Evolutionary conservation across 306 rosid genomes (phyloP), one percentile per base, ranked within the genome.

Genomic region (Morella rubra): DNA sequence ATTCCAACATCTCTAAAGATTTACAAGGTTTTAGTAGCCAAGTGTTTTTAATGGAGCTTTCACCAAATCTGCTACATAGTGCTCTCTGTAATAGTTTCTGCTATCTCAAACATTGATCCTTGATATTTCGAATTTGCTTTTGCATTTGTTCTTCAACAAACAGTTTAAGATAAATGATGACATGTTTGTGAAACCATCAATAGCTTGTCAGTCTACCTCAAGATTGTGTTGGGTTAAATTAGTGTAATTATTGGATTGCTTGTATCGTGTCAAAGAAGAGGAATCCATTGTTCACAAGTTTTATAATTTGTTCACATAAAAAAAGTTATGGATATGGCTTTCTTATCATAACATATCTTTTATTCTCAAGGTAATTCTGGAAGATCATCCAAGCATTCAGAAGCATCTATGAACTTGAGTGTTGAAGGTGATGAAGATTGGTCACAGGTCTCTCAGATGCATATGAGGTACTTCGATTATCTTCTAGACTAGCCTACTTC

Each of bases 351-450:
- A 76, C 60, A 32, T 64, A 41, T 72, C 81, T 79, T 49, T 18
- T 81, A 41, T 74, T 76, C 69, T 77, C 14, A 68, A 87, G 93
- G 87, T 42, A 78, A 85, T 84, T 77, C 76, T 53, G 90, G 55
- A 69, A 69, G 27, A 66, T 64, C 84, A 53, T 73, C 89, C 64
- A 83, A 81, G 76, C 81, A 50, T 72, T 78, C 80, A 72, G 83
- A 90, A 53, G 69, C 83, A 72, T 87, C 84, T 59, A 81, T 76
- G 71, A 75, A 76, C 78, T 58, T 64, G 49, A 87, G 81, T 76
- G 77, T 62, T 67, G 84, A 81, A 55, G 76, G 56, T 73, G 97
- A 94, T 54, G 86, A 85, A 77, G 97, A 86, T 56, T 94, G 98
- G 98, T 80, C 85, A 56, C 79, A 71, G 67, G 80, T 92, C 80